These are phyloP conservation scores for Ciborinia camelliae DNA, from an alignment of 2,329 filamentous ascomycete genomes.

Conservation along the genomic window DNA sequence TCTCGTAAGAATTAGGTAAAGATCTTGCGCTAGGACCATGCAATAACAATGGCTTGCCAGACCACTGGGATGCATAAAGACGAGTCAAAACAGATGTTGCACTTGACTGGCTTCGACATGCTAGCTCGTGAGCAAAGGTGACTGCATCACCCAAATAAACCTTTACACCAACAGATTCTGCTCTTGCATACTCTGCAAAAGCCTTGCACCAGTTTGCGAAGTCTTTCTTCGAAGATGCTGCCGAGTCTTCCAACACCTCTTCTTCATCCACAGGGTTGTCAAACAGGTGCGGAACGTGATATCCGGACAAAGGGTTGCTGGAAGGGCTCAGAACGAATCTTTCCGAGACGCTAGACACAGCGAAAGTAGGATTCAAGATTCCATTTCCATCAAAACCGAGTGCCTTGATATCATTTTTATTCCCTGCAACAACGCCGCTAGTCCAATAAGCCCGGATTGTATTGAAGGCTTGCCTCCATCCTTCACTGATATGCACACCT, in stretches of 20 bases:
- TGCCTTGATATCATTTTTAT: not conserved
- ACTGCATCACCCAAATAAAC: not conserved
- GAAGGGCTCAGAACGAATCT: not conserved
- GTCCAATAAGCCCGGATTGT: not conserved
- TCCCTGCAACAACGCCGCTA: not conserved
- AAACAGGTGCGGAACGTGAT: not conserved
- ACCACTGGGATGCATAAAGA: not conserved
- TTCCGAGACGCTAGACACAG: not conserved
- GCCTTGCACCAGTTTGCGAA: not conserved
- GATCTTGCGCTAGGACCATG: not conserved
- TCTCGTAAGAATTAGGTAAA: not conserved
- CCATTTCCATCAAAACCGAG: not conserved
- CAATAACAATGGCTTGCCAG: not conserved
- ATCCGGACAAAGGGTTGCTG: not conserved
- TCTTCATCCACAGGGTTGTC: not conserved
- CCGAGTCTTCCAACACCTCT: not conserved
- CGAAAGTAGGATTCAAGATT: not conserved
- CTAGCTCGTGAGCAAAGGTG: not conserved
- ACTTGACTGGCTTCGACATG: not conserved
- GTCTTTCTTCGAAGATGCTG: not conserved
- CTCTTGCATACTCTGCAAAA: not conserved
- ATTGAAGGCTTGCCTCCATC: not conserved
- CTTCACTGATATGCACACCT: not conserved
- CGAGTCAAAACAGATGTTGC: not conserved
- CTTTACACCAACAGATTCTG: not conserved